Conservation (phyloP, 1,139 yeast species). For the Nadsonia starkeyi-henricii region DNA sequence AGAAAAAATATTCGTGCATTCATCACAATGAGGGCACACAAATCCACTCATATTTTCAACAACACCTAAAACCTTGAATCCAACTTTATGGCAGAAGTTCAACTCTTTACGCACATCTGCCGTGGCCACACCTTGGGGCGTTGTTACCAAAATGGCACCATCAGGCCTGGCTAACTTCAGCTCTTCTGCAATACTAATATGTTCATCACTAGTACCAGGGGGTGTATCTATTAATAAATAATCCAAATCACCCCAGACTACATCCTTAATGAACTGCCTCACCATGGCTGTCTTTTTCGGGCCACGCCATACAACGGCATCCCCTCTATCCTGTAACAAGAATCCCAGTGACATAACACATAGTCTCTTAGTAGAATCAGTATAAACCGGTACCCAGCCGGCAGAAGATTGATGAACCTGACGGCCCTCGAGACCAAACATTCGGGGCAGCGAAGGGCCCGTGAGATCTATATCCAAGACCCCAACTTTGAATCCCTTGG, state of each 20-base stretch:
- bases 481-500: slow-evolving; percentile 68
- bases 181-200: slow-evolving; percentile 91
- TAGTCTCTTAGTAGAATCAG: slow-evolving; percentile 22
- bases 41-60: slow-evolving; percentile 97
- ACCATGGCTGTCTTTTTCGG: slow-evolving; percentile 98
- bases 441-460: slow-evolving; percentile 92
- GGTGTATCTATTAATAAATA: slow-evolving; percentile 91
- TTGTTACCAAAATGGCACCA: slow-evolving; percentile 90
- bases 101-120: slow-evolving; percentile 91
- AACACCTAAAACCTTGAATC: slow-evolving; percentile 65
- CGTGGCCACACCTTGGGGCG: slow-evolving; percentile 89
- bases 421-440: slow-evolving; percentile 78
- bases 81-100: slow-evolving; percentile 80
- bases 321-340: slow-evolving; percentile 65
- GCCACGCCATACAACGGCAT: slow-evolving; percentile 95
- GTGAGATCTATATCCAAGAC: slow-evolving; percentile 90
- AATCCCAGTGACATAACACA: slow-evolving; percentile 87
- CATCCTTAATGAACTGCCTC: slow-evolving; percentile 80
- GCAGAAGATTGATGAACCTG: slow-evolving; percentile 70
- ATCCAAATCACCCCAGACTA: slow-evolving; percentile 75
- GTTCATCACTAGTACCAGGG: slow-evolving; percentile 98
- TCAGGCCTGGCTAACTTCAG: slow-evolving; percentile 63
- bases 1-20: slow-evolving; percentile 74
- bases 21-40: slow-evolving; percentile 87
- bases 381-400: slow-evolving; percentile 87